Conservation (phyloP, 2,329 filamentous ascomycete genomes). For the Paracamarosporium sp. region DNA sequence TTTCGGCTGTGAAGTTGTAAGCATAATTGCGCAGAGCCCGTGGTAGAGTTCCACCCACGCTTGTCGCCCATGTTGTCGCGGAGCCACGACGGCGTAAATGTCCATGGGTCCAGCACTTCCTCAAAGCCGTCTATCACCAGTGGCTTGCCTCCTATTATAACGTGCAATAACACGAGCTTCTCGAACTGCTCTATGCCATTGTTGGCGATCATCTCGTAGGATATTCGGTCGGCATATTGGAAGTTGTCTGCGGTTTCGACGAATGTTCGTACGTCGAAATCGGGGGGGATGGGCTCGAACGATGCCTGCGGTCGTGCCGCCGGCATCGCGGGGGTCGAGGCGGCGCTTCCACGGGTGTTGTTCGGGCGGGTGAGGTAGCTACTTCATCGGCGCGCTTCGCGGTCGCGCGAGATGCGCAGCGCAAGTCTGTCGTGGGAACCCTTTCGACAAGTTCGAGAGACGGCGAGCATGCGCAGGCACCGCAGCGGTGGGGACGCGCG, state of each 20-base stretch:
- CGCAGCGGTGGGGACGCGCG: background rate
- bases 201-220: slow-evolving; percentile 76
- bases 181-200: slow-evolving; percentile 83
- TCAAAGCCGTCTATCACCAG: slow-evolving; percentile 92
- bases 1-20: slow-evolving; percentile 68
- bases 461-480: background rate
- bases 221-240: slow-evolving; percentile 82
- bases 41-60: slow-evolving; percentile 59
- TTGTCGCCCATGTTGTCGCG: slow-evolving; percentile 80
- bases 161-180: slow-evolving; percentile 81
- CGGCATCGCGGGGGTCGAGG: slow-evolving; percentile 66
- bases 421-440: background rate
- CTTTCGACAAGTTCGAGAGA: background rate
- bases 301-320: slow-evolving; percentile 81
- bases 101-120: slow-evolving; percentile 72
- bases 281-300: slow-evolving; percentile 88
- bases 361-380: background rate
- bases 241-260: slow-evolving; percentile 85
- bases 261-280: slow-evolving; percentile 77
- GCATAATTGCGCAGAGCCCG: slow-evolving; percentile 24
- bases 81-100: slow-evolving; percentile 85
- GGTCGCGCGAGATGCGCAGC: background rate
- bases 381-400: background rate
- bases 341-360: slow-evolving; percentile 17
- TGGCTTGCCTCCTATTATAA: slow-evolving; percentile 84